phyloP scores from a whole-genome alignment of 2,329 filamentous ascomycete genomes.

The Venturia nashicola region DNA sequence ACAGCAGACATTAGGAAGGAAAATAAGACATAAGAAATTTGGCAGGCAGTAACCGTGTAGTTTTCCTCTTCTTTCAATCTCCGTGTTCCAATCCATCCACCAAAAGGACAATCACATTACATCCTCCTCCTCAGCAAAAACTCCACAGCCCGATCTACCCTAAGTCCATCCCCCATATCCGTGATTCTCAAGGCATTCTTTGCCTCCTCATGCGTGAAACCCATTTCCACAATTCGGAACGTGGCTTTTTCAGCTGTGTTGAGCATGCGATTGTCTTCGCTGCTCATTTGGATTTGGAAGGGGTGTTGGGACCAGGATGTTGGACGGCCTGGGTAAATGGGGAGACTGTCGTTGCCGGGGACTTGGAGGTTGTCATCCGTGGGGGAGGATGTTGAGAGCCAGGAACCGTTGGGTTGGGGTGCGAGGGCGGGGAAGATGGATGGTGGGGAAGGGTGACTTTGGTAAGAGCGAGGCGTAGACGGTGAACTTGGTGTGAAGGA shows the following conservation, averaged over 20 bases:
- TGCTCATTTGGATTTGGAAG: not conserved
- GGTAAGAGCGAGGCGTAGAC: not conserved
- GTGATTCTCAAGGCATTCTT: constrained; percentile 46
- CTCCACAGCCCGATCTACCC: constrained; percentile 45
- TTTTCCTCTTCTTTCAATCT: too few relatives aligned
- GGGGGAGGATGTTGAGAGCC: not conserved
- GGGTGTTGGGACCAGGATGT: not conserved
- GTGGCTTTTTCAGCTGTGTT: constrained; percentile 47
- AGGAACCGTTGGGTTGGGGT: not conserved
- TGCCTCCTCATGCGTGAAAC: constrained; percentile 43
- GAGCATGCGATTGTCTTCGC: constrained; percentile 14
- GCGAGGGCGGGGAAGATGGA: not conserved
- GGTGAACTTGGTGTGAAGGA: not conserved
- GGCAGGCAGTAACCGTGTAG: too few relatives aligned
- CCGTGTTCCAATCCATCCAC: too few relatives aligned
- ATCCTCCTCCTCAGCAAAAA: constrained; percentile 29
- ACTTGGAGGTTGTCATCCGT: not conserved
- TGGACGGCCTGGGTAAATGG: not conserved
- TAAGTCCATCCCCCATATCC: constrained; percentile 46
- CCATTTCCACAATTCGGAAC: constrained; percentile 45
- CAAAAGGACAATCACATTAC: not conserved
- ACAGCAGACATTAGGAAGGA: not conserved
- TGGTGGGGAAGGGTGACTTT: not conserved
- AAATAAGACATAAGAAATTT: not conserved
- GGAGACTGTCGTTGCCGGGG: not conserved